Evolutionary conservation across 2,329 filamentous ascomycete genomes (phyloP), one percentile per base, ranked within the genome.

Genomic region (Hysterium pulicare): DNA sequence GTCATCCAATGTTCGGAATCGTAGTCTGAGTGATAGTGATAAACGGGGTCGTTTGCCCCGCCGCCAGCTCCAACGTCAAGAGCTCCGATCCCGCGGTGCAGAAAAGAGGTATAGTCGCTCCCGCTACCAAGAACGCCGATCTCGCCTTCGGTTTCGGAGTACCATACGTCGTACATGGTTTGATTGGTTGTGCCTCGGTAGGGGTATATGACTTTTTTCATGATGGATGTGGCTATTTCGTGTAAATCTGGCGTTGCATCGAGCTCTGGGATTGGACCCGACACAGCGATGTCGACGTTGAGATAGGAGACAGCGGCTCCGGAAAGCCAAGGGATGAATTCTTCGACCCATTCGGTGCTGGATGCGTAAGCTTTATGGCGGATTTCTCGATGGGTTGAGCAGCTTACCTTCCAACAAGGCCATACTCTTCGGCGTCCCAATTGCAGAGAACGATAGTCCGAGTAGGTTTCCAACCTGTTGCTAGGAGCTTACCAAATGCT

Each of bases 391-490:
- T n/a, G n/a, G n/a, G n/a, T n/a, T n/a, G n/a, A n/a, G 24, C 13
- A 13, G 13, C 40, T 40, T 46, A 60, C 57, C 58, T 62, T 46
- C 64, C 64, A 31, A 67, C 58, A 3, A 63, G 45, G 5, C 63
- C 64, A 30, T 68, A 68, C 40, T 68, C 65, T 46, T 72, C 70
- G 5, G 62, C 69, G 45, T 72, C 70, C 70, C 70, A 72, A 17
- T 59, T 65, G 37, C 56, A 62, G 28, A 72, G 61, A 2, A 72
- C 66, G 24, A 78, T 75, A 0, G 72, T 78, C 3, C 75, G 66
- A 22, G 66, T 64, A 2, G 75, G 75, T 49, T 74, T 73, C 75
- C 75, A 78, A 2, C 75, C 75, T 4, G 67, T 68, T 20, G 67
- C 64, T 5, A 72, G 51, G 0, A 77, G 64, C 19, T 68, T 68